phyloP scores from a whole-genome alignment of 495 filamentous ascomycete species.

The Pyronema domesticum region DNA sequence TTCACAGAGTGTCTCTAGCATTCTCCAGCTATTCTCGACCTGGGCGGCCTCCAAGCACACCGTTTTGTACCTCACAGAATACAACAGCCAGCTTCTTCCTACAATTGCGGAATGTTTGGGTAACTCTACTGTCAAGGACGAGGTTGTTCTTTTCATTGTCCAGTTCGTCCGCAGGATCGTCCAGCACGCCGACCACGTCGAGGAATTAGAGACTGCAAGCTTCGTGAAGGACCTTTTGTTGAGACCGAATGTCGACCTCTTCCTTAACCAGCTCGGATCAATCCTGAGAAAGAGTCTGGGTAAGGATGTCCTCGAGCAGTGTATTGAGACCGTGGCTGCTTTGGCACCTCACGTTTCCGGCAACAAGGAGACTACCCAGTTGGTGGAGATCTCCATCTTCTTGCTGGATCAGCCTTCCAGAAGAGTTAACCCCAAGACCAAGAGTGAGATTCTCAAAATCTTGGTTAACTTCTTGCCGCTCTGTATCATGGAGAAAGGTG shows the following conservation, averaged over 20 bases:
- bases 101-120: constrained; percentile 54
- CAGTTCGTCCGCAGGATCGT: constrained; percentile 53
- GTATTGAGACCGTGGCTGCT: constrained; percentile 56
- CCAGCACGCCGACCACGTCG: constrained; percentile 25
- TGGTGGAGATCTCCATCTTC: constrained; percentile 59
- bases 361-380: constrained; percentile 47
- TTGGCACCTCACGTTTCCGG: constrained; percentile 57
- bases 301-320: constrained; percentile 53
- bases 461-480: constrained; percentile 57
- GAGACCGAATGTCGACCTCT: constrained; percentile 46
- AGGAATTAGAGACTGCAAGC: constrained; percentile 39
- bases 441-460: constrained; percentile 57
- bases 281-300: constrained; percentile 46
- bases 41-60: constrained; percentile 55
- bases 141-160: constrained; percentile 69
- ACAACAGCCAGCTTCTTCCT: constrained; percentile 44
- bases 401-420: constrained; percentile 68
- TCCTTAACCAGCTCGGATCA: constrained; percentile 46
- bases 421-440: constrained; percentile 63
- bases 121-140: constrained; percentile 62
- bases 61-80: constrained; percentile 46
- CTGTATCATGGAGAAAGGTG: constrained; percentile 36
- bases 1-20: constrained; percentile 68
- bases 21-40: constrained; percentile 59
- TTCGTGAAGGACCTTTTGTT: constrained; percentile 46